phyloP scores from a whole-genome alignment of 2,329 filamentous ascomycete species.

The Torrubiella hemipterigena region DNA sequence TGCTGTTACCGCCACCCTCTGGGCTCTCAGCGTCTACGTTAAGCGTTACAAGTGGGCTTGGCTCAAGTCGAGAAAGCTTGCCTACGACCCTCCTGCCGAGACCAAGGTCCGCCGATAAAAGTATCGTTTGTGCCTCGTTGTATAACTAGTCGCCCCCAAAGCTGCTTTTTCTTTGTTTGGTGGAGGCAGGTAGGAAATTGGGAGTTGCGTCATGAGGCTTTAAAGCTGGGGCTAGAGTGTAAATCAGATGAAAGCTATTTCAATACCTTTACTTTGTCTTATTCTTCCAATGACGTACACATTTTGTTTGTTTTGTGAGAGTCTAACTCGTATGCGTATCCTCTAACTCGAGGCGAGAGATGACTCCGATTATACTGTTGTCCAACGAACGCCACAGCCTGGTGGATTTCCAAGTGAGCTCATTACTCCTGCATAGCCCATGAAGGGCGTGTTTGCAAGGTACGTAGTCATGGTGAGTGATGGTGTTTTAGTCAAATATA shows the following conservation, averaged over 20 bases:
- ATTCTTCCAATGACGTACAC: too few relatives aligned
- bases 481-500: too few relatives aligned
- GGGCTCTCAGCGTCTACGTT: constrained; percentile 86
- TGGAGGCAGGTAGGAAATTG: constrained; percentile 26
- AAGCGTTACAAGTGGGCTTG: constrained; percentile 99
- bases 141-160: constrained; percentile 31
- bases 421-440: too few relatives aligned
- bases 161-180: constrained; percentile 26
- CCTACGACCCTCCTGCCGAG: constrained; percentile 65
- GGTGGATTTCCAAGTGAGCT: too few relatives aligned
- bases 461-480: too few relatives aligned
- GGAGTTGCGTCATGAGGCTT: too few relatives aligned
- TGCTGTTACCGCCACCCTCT: constrained; percentile 64
- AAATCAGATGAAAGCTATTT: constrained; percentile 36
- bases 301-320: too few relatives aligned
- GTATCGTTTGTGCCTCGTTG: constrained; percentile 13
- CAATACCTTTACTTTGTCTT: constrained; percentile 18
- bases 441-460: too few relatives aligned
- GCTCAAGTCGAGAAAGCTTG: constrained; percentile 90
- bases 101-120: constrained; percentile 36
- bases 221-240: constrained; percentile 32
- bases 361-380: too few relatives aligned
- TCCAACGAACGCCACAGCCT: too few relatives aligned
- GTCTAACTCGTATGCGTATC: too few relatives aligned
- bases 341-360: too few relatives aligned